Base-by-base conservation (phyloP, 345 rosid species). In the Eucalyptus sp. region DNA sequence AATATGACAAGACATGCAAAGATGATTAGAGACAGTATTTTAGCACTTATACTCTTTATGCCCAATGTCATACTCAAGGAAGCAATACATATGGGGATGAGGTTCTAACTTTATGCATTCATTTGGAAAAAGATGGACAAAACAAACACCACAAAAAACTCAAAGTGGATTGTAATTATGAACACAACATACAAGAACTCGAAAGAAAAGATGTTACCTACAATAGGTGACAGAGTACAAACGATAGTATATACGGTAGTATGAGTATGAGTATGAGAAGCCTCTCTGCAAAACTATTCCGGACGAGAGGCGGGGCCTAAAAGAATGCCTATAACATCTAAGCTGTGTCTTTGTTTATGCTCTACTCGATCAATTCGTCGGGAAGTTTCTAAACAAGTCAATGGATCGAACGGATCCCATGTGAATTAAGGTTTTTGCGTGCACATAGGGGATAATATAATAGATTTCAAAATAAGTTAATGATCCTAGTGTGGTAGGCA, bases 231-330 rank as follows among this genome's bases (percentile, higher is more conserved):
- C 2, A 4, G 20, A 7, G 76, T n/a, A n/a, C 20, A 33, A n/a
- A 8, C 16, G 1, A n/a, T n/a, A 8, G 18, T 14, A 16, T 15
- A 64, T 3, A n/a, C 10, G 1, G 2, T 0, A n/a, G 3, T 4
- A 66, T 31, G 22, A 31, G 10, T 33, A 33, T 33, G 33, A 33
- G 33, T 33, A 33, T n/a, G n/a, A n/a, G n/a, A 66, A 31, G 43
- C 11, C 43, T 66, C 5, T 31, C 11, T 17, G 3, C 10, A 31
- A 31, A 66, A 15, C 20, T 31, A 33, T n/a, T 66, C 22, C 1
- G 3, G 3, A 15, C 1, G 0, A 66, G 79, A 66, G 41, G 22
- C 1, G 1, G 12, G 1, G 79, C 31, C 5, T 31, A n/a, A 9
- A 17, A 66, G 22, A 31, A 8, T n/a, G 79, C 10, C 10, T 8